phyloP scores from a whole-genome alignment of 495 filamentous ascomycete species.

The Chaetomidium leptoderma region DNA sequence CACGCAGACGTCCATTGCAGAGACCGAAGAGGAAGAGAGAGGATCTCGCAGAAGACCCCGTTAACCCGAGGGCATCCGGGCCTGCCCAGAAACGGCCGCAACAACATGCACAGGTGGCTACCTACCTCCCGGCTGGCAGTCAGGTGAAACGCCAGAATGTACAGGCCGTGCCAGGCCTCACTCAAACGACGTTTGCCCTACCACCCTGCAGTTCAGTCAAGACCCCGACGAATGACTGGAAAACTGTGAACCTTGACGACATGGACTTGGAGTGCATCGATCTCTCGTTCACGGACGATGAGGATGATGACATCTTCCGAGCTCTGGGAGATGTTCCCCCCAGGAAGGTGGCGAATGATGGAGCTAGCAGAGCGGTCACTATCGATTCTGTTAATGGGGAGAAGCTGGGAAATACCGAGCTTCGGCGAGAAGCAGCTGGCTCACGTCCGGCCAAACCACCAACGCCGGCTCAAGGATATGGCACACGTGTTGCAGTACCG shows the following conservation, averaged over 20 bases:
- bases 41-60: not conserved
- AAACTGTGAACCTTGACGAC: conserved; percentile 5
- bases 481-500: not conserved
- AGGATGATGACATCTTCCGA: not conserved
- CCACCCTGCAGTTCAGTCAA: not conserved
- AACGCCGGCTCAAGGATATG: not conserved
- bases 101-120: not conserved
- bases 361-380: not conserved
- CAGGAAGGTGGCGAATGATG: not conserved
- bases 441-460: not conserved
- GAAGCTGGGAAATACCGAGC: no score
- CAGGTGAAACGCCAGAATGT: conserved; percentile 1
- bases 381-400: no score
- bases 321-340: not conserved
- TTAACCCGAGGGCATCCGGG: not conserved
- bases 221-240: conserved; percentile 4
- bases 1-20: conserved; percentile 54
- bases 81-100: not conserved
- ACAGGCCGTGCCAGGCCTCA: not conserved
- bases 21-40: conserved; percentile 29
- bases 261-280: conserved; percentile 39
- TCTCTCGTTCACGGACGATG: conserved; percentile 27
- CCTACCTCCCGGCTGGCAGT: not conserved
- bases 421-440: not conserved
- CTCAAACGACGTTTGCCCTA: not conserved